Base-by-base conservation (phyloP, 176 grass and related monocot genomes). In the Miscanthus lutarioriparius region DNA sequence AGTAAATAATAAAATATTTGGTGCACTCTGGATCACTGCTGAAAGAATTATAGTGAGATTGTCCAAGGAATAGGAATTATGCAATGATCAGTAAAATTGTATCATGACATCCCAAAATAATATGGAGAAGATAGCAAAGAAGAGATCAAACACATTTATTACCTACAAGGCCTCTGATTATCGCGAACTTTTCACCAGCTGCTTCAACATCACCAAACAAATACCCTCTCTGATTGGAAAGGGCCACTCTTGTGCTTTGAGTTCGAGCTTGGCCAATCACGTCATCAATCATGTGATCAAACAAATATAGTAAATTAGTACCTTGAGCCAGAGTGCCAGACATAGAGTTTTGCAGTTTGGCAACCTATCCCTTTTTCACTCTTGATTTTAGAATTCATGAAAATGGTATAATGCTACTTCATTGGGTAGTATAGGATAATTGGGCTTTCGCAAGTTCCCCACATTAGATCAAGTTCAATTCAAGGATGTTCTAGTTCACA, bases 191-290 rank as follows among this genome's bases (percentile, higher is more conserved):
- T 84, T 95, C 91, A 48, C 93, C 74, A 98, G 84, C 80, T 93
- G 89, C 83, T 95, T 93, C 91, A 53, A 95, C 87, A 89, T 95
- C 87, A 49, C 91, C 89, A 79, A 95, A 92, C 56, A 95, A 85
- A 75, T n/a, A 85, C 35, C 77, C 15, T 17, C 86, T 89, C 82
- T 98, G 87, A 67, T 89, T 78, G 65, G 72, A 80, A 51, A 95
- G 80, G 2, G 87, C 89, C 77, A 82, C 65, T 66, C 93, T 95
- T 77, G 93, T 94, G 73, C 74, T 83, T 80, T 95, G 91, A 85
- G 96, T 91, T 90, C 95, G 93, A n/a, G n/a, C n/a, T n/a, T n/a
- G n/a, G 69, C 83, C 89, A 53, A 95, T 95, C 56, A 94, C 91
- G 80, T 93, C 93, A 79, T 95, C 96, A 80, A 95, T 95, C 96